A percentile compares a stretch with the other conserved stretches of the same genome.
Conservation (phyloP, 2,329 filamentous ascomycete species). For the Sarocladium oryzae region DNA sequence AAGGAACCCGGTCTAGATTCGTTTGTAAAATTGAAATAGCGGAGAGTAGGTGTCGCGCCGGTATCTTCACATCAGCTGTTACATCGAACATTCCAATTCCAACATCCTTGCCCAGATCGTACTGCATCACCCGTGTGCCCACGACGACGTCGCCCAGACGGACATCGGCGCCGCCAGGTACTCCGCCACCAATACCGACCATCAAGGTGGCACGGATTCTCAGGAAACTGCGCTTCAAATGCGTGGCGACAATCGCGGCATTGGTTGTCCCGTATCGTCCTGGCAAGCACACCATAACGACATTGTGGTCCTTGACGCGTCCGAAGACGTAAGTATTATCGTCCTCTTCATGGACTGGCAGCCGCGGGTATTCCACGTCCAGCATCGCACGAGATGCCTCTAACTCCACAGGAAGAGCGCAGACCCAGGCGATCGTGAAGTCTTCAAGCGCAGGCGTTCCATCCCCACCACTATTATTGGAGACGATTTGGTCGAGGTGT, state of each 20-base stretch:
- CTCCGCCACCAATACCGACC: conserved; percentile 23
- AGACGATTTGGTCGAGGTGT: not conserved
- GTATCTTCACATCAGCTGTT: conserved; percentile 1
- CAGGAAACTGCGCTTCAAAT: conserved; percentile 14
- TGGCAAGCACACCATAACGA: conserved; percentile 15
- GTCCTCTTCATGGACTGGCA: conserved; percentile 6
- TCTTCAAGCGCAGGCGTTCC: conserved; percentile 5
- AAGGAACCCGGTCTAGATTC: not conserved
- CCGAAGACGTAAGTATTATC: conserved; percentile 14
- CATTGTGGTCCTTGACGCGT: conserved; percentile 12
- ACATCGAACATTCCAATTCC: not conserved
- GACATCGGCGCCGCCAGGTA: conserved; percentile 15
- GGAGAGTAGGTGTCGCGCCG: not conserved
- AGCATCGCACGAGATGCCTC: conserved; percentile 15
- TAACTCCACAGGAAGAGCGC: conserved; percentile 15
- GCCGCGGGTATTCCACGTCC: conserved; percentile 11
- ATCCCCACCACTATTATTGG: not conserved
- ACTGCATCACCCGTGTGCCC: conserved; percentile 16
- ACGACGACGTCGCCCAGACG: conserved; percentile 19
- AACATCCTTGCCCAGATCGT: conserved; percentile 16
- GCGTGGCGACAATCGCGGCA: conserved; percentile 12
- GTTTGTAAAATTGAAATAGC: not conserved
- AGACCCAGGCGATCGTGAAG: conserved; percentile 17
- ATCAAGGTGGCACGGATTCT: conserved; percentile 14
- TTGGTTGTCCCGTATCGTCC: conserved; percentile 14